phyloP scores from a whole-genome alignment of 1,284 basidiomycete species.

The Apiotrichum akiyoshidainum region DNA sequence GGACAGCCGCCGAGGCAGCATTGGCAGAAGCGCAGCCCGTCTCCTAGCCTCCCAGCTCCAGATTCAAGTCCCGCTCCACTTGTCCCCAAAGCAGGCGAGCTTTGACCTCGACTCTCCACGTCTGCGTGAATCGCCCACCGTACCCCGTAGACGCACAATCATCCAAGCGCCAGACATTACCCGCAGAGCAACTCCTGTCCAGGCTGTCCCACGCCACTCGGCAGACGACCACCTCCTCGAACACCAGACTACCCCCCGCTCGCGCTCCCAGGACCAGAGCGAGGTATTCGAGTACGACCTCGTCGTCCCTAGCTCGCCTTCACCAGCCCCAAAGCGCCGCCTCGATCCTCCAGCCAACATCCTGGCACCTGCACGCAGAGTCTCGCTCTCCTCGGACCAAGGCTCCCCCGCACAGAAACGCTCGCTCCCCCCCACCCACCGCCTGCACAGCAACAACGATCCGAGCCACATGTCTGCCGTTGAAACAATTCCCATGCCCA shows the following conservation, averaged over 20 bases:
- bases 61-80: conserved; percentile 11
- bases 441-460: background rate
- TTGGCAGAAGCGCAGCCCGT: conserved; percentile 8
- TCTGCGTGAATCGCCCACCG: conserved; percentile 30
- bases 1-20: conserved; percentile 10
- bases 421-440: conserved; percentile 9
- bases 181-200: background rate
- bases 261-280: background rate
- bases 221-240: background rate
- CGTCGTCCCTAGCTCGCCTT: conserved; percentile 2
- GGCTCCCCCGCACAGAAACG: conserved; percentile 6
- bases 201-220: background rate
- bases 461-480: conserved; percentile 5
- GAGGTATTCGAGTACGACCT: conserved; percentile 2
- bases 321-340: background rate
- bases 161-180: conserved; percentile 19
- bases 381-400: background rate
- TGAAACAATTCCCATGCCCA: conserved; percentile 13
- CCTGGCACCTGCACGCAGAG: background rate
- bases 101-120: conserved; percentile 24
- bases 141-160: conserved; percentile 39
- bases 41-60: conserved; percentile 3
- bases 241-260: background rate
- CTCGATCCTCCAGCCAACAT: background rate
- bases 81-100: conserved; percentile 11